Percentiles rank a stretch among this genome's conserved stretches.
phyloP scores from a whole-genome alignment of 371 early-diverging fungal species.

The Circinella umbellata region DNA sequence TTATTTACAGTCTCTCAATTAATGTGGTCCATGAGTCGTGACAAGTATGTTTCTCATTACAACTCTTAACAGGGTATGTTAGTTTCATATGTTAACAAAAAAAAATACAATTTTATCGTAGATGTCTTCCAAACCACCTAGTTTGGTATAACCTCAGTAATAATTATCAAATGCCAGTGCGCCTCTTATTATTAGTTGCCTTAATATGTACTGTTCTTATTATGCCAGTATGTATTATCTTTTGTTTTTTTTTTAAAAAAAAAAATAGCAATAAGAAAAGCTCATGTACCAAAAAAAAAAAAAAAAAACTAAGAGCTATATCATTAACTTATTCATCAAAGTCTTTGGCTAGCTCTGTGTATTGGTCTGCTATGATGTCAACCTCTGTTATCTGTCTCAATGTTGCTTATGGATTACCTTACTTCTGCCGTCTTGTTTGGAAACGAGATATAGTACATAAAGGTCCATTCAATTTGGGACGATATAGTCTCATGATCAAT shows the following conservation, averaged over 20 bases:
- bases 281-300: background rate
- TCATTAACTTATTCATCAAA: too few species aligned
- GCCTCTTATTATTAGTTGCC: conserved; percentile 19
- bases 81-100: background rate
- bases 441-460: conserved; percentile 11
- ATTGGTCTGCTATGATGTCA: conserved; percentile 33
- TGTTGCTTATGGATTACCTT: conserved; percentile 32
- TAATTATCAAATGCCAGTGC: conserved; percentile 23
- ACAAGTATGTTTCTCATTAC: too few species aligned
- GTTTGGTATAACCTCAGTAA: conserved; percentile 30
- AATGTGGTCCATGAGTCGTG: conserved; percentile 24
- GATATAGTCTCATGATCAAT: conserved; percentile 25
- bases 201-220: conserved; percentile 27
- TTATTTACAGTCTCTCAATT: conserved; percentile 22
- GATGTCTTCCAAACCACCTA: conserved; percentile 18
- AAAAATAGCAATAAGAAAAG: too few species aligned
- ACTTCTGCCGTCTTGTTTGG: conserved; percentile 33
- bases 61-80: too few species aligned
- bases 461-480: conserved; percentile 33
- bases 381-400: conserved; percentile 29
- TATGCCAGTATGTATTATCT: conserved; percentile 23
- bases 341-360: conserved; percentile 6
- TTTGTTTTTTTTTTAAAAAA: too few species aligned
- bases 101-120: conserved; percentile 14
- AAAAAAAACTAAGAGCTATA: too few species aligned